phyloP scores from a whole-genome alignment of 805 yeast species.

The Ogataea henricii region DNA sequence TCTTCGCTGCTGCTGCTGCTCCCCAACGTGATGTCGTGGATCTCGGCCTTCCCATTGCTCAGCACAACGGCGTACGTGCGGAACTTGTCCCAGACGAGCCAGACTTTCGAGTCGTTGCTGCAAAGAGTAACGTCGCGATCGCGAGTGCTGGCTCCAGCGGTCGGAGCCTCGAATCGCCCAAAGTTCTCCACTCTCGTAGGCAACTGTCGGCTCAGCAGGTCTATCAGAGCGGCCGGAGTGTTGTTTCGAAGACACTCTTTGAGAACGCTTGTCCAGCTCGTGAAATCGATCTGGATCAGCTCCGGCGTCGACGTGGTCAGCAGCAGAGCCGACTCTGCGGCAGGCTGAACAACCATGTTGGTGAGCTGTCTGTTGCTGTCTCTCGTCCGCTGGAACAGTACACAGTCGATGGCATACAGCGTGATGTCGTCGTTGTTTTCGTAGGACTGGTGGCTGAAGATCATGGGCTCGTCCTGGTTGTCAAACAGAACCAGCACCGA shows the following conservation, averaged over 20 bases:
- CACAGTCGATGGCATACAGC: constrained; percentile 18
- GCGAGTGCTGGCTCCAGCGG: background rate
- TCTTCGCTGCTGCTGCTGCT: constrained; percentile 7
- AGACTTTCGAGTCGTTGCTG: constrained; percentile 22
- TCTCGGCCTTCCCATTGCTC: constrained; percentile 5
- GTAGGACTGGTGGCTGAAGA: constrained; percentile 22
- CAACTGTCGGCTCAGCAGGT: constrained; percentile 16
- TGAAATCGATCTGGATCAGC: constrained; percentile 31
- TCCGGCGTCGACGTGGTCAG: constrained; percentile 23
- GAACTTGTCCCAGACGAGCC: constrained; percentile 30
- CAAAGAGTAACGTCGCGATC: constrained; percentile 11
- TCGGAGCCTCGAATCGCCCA: constrained; percentile 20
- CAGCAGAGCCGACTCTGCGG: constrained; percentile 21
- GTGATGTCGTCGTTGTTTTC: constrained; percentile 5
- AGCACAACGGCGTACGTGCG: constrained; percentile 20
- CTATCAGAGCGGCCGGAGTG: constrained; percentile 19
- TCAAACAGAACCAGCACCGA: constrained; percentile 26
- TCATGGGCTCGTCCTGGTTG: constrained; percentile 27
- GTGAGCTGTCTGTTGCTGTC: constrained; percentile 2
- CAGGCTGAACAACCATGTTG: constrained; percentile 25
- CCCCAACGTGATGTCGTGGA: constrained; percentile 18
- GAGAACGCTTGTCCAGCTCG: constrained; percentile 29
- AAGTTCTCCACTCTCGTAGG: constrained; percentile 26
- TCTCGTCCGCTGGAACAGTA: constrained; percentile 7
- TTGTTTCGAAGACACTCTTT: constrained; percentile 18